phyloP scores from a whole-genome alignment of 257 asterid species.

The Penstemon eatonii region DNA sequence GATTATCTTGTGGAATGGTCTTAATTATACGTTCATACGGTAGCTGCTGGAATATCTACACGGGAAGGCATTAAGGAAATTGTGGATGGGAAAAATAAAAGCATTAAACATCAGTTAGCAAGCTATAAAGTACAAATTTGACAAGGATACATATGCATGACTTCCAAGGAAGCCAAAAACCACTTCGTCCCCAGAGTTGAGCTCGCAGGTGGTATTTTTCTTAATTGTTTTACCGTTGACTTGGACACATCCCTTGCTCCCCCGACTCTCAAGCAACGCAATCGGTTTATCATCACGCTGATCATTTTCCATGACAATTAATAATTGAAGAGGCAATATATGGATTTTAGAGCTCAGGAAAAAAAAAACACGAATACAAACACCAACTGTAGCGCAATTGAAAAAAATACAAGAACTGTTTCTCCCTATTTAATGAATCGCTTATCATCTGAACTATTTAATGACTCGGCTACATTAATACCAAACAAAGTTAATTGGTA shows the following conservation, averaged over 20 bases:
- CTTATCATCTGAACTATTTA: background rate
- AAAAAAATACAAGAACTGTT: background rate
- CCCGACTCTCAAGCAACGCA: conserved; percentile 76
- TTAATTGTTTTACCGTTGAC: conserved; percentile 76
- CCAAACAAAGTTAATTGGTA: background rate
- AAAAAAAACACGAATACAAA: conserved; percentile 9
- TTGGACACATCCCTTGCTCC: conserved; percentile 74
- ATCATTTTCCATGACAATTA: conserved; percentile 34
- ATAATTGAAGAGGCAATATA: conserved; percentile 27
- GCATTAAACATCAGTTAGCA: conserved; percentile 9
- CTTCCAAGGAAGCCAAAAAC: conserved; percentile 67
- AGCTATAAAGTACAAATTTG: conserved; percentile 16
- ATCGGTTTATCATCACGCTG: conserved; percentile 69
- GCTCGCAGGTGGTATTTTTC: conserved; percentile 52
- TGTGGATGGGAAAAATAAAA: conserved; percentile 24
- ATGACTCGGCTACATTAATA: background rate
- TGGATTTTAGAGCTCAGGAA: conserved; percentile 28
- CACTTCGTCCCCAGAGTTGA: conserved; percentile 87
- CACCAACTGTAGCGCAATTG: conserved; percentile 5
- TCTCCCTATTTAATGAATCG: conserved; percentile 14
- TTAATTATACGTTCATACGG: conserved; percentile 56
- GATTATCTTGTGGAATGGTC: conserved; percentile 70
- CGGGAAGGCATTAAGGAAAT: conserved; percentile 44
- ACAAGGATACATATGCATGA: conserved; percentile 85
- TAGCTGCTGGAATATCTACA: conserved; percentile 76